Evolutionary conservation across 345 rosid genomes (phyloP).

Genomic region (Sisymbrium altissimum): DNA sequence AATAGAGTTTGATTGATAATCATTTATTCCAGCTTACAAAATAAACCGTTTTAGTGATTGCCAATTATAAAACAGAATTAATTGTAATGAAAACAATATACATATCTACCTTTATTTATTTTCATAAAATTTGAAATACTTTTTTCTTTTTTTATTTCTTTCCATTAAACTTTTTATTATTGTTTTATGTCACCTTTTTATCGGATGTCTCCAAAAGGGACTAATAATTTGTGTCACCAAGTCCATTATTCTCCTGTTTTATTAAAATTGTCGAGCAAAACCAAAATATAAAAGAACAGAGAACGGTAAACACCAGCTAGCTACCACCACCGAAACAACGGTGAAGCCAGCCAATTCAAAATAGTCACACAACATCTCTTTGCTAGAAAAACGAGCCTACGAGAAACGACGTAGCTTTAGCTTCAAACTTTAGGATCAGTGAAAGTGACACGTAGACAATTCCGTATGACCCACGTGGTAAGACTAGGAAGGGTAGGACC

Average conservation of each 20-base stretch:
- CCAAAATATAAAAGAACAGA: background rate
- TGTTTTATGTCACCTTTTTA: too few relatives aligned
- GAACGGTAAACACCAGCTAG: background rate
- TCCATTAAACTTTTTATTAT: background rate
- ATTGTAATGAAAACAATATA: background rate
- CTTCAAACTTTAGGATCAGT: background rate
- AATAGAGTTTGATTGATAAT: background rate
- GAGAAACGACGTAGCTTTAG: conserved; percentile 8
- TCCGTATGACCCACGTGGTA: conserved; percentile 18
- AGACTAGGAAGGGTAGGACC: background rate
- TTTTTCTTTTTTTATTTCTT: background rate
- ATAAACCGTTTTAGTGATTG: background rate
- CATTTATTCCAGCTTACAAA: background rate
- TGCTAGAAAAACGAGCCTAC: background rate
- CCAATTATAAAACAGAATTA: background rate
- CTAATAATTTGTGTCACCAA: background rate
- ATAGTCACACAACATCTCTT: background rate
- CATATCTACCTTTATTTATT: background rate
- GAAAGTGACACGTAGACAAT: conserved; percentile 14
- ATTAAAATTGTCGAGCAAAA: background rate
- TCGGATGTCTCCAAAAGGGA: too few relatives aligned
- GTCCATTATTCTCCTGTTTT: background rate
- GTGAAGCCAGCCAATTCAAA: background rate
- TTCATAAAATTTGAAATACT: background rate
- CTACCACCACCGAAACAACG: background rate